Percentiles rank a stretch among this genome's conserved stretches.
Evolutionary conservation across 495 filamentous ascomycete species (phyloP).

Genomic region (Lindgomyces ingoldianus): DNA sequence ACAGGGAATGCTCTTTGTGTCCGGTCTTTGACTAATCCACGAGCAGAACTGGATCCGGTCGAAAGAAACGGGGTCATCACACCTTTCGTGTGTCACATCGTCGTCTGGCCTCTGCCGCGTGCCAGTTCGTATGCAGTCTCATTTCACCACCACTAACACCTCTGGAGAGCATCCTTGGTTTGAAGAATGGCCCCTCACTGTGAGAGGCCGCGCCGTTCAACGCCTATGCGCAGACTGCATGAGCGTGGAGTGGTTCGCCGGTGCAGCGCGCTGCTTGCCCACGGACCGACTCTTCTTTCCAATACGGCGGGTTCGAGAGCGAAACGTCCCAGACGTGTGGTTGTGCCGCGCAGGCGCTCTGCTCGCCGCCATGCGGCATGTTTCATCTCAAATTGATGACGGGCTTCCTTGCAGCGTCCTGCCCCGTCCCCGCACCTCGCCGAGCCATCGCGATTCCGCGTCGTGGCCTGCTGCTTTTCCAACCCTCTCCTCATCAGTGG

Average conservation of each 20-base stretch:
- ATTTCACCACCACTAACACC: no score
- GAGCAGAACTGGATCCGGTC: no score
- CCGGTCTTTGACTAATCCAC: no score
- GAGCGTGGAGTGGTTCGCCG: background rate
- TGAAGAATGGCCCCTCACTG: no score
- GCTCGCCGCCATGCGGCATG: conserved; percentile 7
- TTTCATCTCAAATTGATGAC: conserved; percentile 13
- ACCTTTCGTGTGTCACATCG: background rate
- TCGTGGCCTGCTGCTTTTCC: no score
- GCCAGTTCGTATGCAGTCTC: no score
- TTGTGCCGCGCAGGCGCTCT: conserved; percentile 3
- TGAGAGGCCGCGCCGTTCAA: no score
- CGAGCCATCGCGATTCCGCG: background rate
- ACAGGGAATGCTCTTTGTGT: background rate
- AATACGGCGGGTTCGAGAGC: conserved; percentile 2
- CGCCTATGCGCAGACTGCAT: background rate
- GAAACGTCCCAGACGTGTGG: background rate
- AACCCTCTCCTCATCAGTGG: no score
- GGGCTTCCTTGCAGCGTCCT: background rate
- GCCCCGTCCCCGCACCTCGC: background rate
- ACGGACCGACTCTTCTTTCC: conserved; percentile 8
- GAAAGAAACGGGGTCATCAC: background rate
- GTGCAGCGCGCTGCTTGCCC: background rate
- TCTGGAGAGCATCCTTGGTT: no score
- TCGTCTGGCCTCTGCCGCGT: no score